Evolutionary conservation across 441 rosid genomes (phyloP), one percentile per base, ranked within the genome.

Genomic region (Populus hybrid): DNA sequence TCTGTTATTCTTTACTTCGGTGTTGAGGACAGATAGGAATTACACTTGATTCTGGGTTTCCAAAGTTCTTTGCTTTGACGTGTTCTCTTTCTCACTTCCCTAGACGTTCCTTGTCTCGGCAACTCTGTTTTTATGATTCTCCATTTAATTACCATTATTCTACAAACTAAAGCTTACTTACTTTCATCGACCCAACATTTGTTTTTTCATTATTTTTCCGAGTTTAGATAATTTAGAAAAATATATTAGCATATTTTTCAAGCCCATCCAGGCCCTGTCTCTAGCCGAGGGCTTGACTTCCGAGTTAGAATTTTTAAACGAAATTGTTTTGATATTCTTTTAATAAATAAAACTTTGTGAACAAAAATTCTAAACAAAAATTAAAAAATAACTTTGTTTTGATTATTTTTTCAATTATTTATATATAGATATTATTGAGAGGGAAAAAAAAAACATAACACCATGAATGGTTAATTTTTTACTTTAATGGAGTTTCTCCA

Each of bases 51-150:
- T 81, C 82, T 82, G 88, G 87, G 80, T 83, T 81, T 82, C 84
- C 85, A 81, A 85, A 84, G 85, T 84, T 82, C 79, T 76, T 86
- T 82, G 82, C 88, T 86, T 88, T 85, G 78, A 75, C 50, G 73
- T 24, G 61, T 21, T 73, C 84, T 69, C 92, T 89, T 89, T 90
- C 90, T 80, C 90, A 75, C 87, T 89, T 88, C 87, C 92, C 91
- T 80, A 87, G 86, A 88, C 84, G 88, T 89, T 89, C 88, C 72
- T 72, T 80, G 80, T 84, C 86, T 84, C 82, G 84, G 82, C 78
- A 76, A 53, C 78, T 77, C 73, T 69, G 53, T 71, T 72, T 79
- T 46, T 66, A 3, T 53, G 30, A 35, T 61, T 5, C 68, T 32
- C 26, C 20, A n/a, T 18, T 69, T 64, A 5, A 6, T 53, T 24